Evolutionary conservation across 2,329 filamentous ascomycete genomes (phyloP).

Genomic region (Paramyrothecium roridum): DNA sequence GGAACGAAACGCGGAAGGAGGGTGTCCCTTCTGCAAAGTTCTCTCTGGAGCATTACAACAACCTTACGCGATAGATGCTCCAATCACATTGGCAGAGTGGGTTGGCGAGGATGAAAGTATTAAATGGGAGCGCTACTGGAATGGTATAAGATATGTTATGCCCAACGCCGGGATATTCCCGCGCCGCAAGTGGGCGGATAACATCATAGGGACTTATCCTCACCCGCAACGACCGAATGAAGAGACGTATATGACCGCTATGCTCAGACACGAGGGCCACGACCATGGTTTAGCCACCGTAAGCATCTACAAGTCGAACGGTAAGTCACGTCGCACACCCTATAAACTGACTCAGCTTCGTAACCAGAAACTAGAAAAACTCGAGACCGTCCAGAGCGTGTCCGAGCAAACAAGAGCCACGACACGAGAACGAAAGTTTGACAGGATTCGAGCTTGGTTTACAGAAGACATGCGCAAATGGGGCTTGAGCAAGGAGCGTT

Average conservation of each 20-base stretch:
- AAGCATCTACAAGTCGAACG: neutral
- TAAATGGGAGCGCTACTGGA: neutral
- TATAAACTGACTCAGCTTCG: neutral
- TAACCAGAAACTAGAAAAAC: neutral
- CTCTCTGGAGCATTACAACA: neutral
- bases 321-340: neutral
- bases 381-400: neutral
- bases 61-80: neutral
- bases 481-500: neutral
- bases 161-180: neutral
- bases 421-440: neutral
- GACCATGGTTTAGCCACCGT: neutral
- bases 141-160: neutral
- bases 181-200: neutral
- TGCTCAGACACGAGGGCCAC: neutral
- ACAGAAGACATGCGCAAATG: neutral
- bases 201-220: neutral
- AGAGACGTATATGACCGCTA: neutral
- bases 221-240: neutral
- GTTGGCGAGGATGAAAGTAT: neutral
- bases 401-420: neutral
- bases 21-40: neutral
- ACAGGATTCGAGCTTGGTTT: neutral
- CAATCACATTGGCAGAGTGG: neutral
- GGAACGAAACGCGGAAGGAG: neutral